Evolutionary conservation across 768 basidiomycete genomes (phyloP), one percentile per base, ranked within the genome.

Genomic region (Tylopilus vinaceipallidus): DNA sequence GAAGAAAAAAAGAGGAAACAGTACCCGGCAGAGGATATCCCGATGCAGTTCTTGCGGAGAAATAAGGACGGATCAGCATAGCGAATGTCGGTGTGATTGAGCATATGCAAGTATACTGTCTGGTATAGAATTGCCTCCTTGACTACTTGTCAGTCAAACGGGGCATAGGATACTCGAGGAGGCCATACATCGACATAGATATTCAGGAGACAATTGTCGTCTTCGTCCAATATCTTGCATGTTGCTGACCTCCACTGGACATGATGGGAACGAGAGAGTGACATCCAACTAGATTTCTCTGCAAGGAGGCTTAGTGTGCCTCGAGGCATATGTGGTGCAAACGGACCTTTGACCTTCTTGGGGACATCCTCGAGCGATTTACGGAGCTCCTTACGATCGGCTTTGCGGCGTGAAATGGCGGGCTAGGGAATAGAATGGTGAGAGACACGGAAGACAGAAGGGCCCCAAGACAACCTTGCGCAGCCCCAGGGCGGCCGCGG

Each of bases 51-150:
- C 57, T 87, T 85, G 37, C 84, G 78, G 57, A 81, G 82, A 66
- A 93, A 89, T 7, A 93, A 64, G 1, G 91, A 91, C 43, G 75
- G 76, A 62, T 94, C 88, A 24, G 80, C 78, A 30, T 74, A 75
- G n/a, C 88, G 82, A 52, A 95, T 84, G 63, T 93, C 91, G 26
- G 88, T 88, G 59, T 90, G 84, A 53, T 82, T 76, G 41, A 91
- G 74, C 39, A 84, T 71, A 62, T 91, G 84, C 48, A 89, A 72
- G 62, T 82, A 81, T 46, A 90, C 73, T 9, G 86, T 86, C 61
- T 88, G 84, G 62, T 83, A 88, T 33, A 91, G 67, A 29, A 82
- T 82, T 22, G 80, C 79, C 68, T 87, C 85, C 86, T 91, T 66
- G 55, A 30, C 32, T 17, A 34, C 12, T 30, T 32, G 46, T 64